Percentiles rank a stretch among this genome's conserved stretches.
These are phyloP conservation scores for Penicillium janthinellum DNA, from an alignment of 2,329 filamentous ascomycete species.

Conservation along the genomic window DNA sequence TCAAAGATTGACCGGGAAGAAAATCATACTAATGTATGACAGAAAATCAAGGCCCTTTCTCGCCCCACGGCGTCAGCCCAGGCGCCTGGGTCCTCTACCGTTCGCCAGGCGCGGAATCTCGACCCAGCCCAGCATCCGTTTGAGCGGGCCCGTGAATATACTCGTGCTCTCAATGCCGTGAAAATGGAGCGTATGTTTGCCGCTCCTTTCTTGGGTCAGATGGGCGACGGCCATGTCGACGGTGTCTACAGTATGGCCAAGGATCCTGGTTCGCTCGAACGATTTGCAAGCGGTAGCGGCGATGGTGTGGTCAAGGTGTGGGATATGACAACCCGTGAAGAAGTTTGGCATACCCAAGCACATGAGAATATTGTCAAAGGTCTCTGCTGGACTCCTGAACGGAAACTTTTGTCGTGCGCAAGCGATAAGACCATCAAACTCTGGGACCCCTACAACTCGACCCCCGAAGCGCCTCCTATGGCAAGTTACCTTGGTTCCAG, in stretches of 20 bases:
- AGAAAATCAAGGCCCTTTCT: conserved; percentile 61
- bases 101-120: conserved; percentile 57
- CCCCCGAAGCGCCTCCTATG: conserved; percentile 68
- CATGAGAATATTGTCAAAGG: conserved; percentile 95
- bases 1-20: neutral
- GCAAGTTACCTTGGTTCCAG: conserved; percentile 82
- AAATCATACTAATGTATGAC: conserved; percentile 13
- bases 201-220: conserved; percentile 78
- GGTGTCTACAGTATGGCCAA: conserved; percentile 82
- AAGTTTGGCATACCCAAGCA: conserved; percentile 76
- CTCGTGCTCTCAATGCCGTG: conserved; percentile 75
- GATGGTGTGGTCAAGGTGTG: conserved; percentile 95
- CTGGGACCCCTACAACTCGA: conserved; percentile 82
- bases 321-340: conserved; percentile 73
- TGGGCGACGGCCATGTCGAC: conserved; percentile 89
- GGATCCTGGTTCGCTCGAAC: conserved; percentile 72
- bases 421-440: conserved; percentile 86
- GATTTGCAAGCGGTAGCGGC: conserved; percentile 80
- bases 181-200: conserved; percentile 94
- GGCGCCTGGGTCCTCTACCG: conserved; percentile 48
- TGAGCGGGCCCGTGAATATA: conserved; percentile 85
- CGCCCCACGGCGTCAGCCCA: conserved; percentile 51
- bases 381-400: conserved; percentile 83
- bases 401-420: conserved; percentile 83
- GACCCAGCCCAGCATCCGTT: conserved; percentile 88